Evolutionary conservation across 2,329 filamentous ascomycete species (phyloP), one percentile per base, ranked within the genome.

Genomic region (Fusarium caatingaense): DNA sequence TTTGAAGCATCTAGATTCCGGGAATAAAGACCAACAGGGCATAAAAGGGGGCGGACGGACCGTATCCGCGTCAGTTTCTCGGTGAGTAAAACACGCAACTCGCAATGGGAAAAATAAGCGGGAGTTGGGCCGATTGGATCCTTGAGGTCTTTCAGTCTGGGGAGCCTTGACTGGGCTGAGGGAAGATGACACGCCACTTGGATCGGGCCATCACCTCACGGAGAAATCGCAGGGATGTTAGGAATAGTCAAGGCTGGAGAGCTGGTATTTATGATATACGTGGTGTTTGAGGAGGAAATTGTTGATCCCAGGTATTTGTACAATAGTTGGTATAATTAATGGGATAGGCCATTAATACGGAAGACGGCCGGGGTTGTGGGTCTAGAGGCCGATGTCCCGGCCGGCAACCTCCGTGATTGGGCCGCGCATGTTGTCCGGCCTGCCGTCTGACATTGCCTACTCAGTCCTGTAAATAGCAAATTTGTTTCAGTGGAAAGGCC

Each of bases 331-430:
- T 32, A 18, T 41, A 18, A 64, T 15, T 41, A 18, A 59, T n/a
- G 53, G 53, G 64, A 37, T 37, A 37, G 34, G 34, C 18, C 18
- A n/a, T 37, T 37, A 12, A 30, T 28, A 73, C 67, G 70, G 61
- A 58, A 70, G 51, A 55, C 66, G 63, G 65, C 54, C 63, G 44
- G 55, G 58, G 28, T 32, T 64, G 62, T 71, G 72, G 64, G 55
- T 42, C 64, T 44, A 27, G 44, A 40, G 40, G 23, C 42, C 56
- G 64, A 42, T 59, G 64, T 62, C 25, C 57, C 64, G 60, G 66
- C 66, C 64, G 66, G 69, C 42, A 72, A 45, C 61, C 61, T 60
- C 72, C 71, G 72, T 74, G 66, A 75, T 74, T 74, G 72, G 72
- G 45, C 54, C 49, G 69, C 56, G 34, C 53, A 23, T 60, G 61